Percentiles rank a stretch among this genome's conserved stretches.
These are phyloP conservation scores for Pyrenula massariospora DNA, from an alignment of 495 filamentous ascomycete genomes.

Conservation along the genomic window DNA sequence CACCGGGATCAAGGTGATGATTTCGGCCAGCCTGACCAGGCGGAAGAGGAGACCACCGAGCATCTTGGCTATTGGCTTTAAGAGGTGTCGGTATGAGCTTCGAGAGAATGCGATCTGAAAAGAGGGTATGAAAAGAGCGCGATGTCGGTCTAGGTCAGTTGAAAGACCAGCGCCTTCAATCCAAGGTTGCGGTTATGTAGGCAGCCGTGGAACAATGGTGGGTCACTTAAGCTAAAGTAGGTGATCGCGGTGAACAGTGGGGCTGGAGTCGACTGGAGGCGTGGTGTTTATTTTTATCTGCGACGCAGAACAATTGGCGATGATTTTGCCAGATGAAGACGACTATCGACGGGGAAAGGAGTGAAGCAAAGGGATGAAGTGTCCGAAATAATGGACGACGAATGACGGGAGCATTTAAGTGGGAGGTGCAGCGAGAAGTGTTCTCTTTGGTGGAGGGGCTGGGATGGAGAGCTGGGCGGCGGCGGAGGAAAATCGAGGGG, in stretches of 20 bases:
- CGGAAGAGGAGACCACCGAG: slow-evolving; percentile 70
- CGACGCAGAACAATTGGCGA: neutral
- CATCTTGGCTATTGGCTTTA: slow-evolving; percentile 37
- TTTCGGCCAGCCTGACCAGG: slow-evolving; percentile 71
- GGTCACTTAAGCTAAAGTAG: neutral
- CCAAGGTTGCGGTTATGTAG: neutral
- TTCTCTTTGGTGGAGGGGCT: neutral
- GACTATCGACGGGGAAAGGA: neutral
- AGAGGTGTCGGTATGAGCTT: neutral
- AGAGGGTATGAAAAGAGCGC: neutral
- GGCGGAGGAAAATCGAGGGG: neutral
- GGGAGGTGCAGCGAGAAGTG: neutral
- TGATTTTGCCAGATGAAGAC: neutral
- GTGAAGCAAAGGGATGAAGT: neutral
- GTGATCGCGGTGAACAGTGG: neutral
- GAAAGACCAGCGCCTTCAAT: neutral
- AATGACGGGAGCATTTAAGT: neutral
- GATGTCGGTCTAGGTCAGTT: neutral
- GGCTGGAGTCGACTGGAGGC: too few relatives aligned
- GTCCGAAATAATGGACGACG: neutral
- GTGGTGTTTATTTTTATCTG: neutral
- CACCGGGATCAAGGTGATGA: slow-evolving; percentile 76
- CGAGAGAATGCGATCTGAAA: neutral
- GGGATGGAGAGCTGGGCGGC: neutral
- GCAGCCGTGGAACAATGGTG: neutral